These are phyloP conservation scores for Starmerella kuoi DNA, from an alignment of 805 yeast genomes.

Conservation along the genomic window DNA sequence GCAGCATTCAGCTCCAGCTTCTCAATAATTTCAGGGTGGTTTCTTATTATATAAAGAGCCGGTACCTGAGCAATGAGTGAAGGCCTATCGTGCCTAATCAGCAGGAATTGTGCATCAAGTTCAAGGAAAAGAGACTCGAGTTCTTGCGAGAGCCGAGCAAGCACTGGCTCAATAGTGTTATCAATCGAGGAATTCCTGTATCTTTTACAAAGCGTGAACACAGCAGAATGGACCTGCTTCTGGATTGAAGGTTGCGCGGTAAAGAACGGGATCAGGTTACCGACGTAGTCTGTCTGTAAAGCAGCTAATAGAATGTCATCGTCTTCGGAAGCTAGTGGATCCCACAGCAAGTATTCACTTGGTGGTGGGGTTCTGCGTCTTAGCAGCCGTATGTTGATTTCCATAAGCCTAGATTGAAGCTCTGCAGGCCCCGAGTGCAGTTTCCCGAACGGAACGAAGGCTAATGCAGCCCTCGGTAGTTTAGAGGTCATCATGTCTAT, in stretches of 20 bases:
- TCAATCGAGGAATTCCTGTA: neutral
- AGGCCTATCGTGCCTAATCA: slow-evolving; percentile 5
- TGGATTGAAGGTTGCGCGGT: slow-evolving; percentile 1
- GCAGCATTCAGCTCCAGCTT: slow-evolving; percentile 9
- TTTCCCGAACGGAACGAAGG: slow-evolving; percentile 13
- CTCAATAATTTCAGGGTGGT: slow-evolving; percentile 10
- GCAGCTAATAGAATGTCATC: slow-evolving; percentile 12
- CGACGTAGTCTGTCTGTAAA: slow-evolving; percentile 13
- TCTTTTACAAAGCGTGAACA: slow-evolving; percentile 4
- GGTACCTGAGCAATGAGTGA: slow-evolving; percentile 20
- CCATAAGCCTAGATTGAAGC: slow-evolving; percentile 20
- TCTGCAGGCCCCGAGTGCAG: slow-evolving; percentile 16
- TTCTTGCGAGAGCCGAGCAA: slow-evolving; percentile 7
- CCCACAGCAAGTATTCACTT: slow-evolving; percentile 2
- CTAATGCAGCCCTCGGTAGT: slow-evolving; percentile 4
- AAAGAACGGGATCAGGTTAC: slow-evolving; percentile 6
- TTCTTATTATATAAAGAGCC: slow-evolving; percentile 12
- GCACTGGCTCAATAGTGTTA: slow-evolving; percentile 11
- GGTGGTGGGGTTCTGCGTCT: slow-evolving; percentile 2
- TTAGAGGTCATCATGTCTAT: slow-evolving; percentile 6
- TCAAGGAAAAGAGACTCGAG: slow-evolving; percentile 11
- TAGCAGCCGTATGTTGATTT: slow-evolving; percentile 14
- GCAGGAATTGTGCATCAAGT: slow-evolving; percentile 14
- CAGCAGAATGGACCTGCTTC: slow-evolving; percentile 1
- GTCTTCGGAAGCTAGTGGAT: slow-evolving; percentile 3